Conservation (phyloP, 805 yeast genomes). For the Maudiozyma bulderi region DNA sequence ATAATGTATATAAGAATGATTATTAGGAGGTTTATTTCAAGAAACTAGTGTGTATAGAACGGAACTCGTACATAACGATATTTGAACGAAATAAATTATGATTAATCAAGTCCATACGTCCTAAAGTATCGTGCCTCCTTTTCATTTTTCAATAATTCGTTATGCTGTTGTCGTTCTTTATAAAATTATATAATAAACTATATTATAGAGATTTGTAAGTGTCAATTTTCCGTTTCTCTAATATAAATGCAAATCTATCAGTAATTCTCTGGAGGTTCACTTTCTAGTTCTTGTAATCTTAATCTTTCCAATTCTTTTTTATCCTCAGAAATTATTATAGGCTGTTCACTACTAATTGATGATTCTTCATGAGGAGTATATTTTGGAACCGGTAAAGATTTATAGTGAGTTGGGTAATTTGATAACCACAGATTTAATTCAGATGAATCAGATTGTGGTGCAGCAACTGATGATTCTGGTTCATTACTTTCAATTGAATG, state of each 20-base stretch:
- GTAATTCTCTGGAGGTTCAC: conserved; percentile 31
- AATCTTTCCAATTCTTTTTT: conserved; percentile 34
- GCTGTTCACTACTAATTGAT: background rate
- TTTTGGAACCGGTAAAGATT: conserved; percentile 12
- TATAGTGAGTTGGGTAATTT: conserved; percentile 2
- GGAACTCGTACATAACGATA: too few relatives aligned
- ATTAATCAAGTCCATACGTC: too few relatives aligned
- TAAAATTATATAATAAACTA: too few relatives aligned
- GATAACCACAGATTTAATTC: conserved; percentile 12
- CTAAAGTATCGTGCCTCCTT: too few relatives aligned
- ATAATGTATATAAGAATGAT: too few relatives aligned
- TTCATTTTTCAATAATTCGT: too few relatives aligned
- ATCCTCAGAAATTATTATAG: conserved; percentile 18
- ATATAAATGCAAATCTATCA: background rate
- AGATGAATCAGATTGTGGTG: background rate
- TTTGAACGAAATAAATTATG: too few relatives aligned
- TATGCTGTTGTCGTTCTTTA: too few relatives aligned
- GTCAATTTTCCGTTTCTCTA: too few relatives aligned
- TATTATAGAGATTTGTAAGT: too few relatives aligned
- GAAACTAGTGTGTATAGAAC: too few relatives aligned
- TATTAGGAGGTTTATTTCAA: too few relatives aligned
- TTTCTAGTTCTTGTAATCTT: conserved; percentile 32
- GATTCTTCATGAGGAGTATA: conserved; percentile 7
- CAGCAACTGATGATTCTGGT: background rate
- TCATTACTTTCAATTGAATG: background rate